These are phyloP conservation scores for Didymella arachidicola DNA, from an alignment of 2,329 filamentous ascomycete genomes.

Conservation along the genomic window DNA sequence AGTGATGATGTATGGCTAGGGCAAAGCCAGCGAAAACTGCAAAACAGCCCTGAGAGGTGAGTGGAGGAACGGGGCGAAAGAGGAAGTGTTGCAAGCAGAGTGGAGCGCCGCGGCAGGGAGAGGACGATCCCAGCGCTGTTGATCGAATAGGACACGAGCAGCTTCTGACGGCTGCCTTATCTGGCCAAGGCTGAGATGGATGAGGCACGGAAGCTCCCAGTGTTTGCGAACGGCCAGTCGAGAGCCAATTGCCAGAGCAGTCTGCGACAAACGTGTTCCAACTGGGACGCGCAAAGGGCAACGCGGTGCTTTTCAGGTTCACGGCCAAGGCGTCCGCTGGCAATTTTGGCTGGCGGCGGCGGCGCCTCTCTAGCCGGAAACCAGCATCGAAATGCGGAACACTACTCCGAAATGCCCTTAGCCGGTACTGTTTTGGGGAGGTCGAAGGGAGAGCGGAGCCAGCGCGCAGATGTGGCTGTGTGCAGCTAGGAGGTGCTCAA, in stretches of 20 bases:
- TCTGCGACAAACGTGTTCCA: constrained; percentile 13
- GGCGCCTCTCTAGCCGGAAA: constrained; percentile 26
- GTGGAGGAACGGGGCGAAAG: constrained; percentile 22
- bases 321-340: constrained; percentile 5
- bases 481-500: constrained; percentile 7
- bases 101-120: constrained; percentile 28
- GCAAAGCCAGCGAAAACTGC: constrained; percentile 16
- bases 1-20: constrained; percentile 33
- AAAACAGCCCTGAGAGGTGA: constrained; percentile 19
- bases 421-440: constrained; percentile 24
- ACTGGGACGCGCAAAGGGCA: constrained; percentile 14
- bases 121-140: constrained; percentile 24
- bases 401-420: constrained; percentile 21
- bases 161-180: constrained; percentile 16
- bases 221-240: background rate
- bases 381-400: constrained; percentile 18
- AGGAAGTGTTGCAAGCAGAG: constrained; percentile 31
- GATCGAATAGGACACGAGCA: constrained; percentile 3
- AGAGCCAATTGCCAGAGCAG: constrained; percentile 3
- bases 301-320: constrained; percentile 17
- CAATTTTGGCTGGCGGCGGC: constrained; percentile 22
- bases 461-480: constrained; percentile 15
- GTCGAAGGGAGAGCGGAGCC: constrained; percentile 16
- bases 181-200: constrained; percentile 7
- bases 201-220: constrained; percentile 8